Evolutionary conservation across 2,329 filamentous ascomycete species (phyloP), one percentile per base, ranked within the genome.

Genomic region (Aureobasidium vineae): DNA sequence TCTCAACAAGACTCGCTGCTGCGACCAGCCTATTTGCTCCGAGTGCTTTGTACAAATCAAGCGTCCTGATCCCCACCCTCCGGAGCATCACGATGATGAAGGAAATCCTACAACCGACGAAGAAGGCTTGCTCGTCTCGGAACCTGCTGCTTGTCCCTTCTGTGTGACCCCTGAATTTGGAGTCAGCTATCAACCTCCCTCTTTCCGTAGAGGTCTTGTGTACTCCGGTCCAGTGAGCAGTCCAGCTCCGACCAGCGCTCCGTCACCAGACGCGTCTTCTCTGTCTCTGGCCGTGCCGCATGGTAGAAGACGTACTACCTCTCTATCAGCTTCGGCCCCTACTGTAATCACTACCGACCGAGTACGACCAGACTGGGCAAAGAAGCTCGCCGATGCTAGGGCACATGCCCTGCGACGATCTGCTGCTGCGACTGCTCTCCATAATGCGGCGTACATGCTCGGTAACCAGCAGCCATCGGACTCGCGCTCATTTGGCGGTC

Each of bases 31-130:
- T 6, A 98, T 99, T 69, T 99, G 95, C 79, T 98, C 93, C 49
- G 95, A 99, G 79, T 99, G 95, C 77, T 99, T 99, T 73, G 95
- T 99, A 4, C 95, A 99, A 77, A 99, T 99, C 76, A 98, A 97
- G 77, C 87, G 95, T 49, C 88, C 92, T 4, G 94, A 99, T 70
- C 93, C 92, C 11, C 91, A 97, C 76, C 87, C 92, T 45, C 91
- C 92, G 1, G 91, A 97, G 75, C 91, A 95, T 73, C 84, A 84
- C 52, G 77, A 79, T 66, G 77, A 78, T 54, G 75, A 77, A 13
- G 73, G 73, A 47, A 71, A 77, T 40, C 70, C 72, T 56, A 45
- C 57, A 33, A 57, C 79, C 40, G 84, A 82, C 67, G 81, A 82
- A 68, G 81, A 87, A 54, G 80, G 80, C 3, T 85, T 90, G 75